These are phyloP conservation scores for Papiliotrema fonsecae DNA, from an alignment of 1,284 basidiomycete genomes.

Conservation along the genomic window DNA sequence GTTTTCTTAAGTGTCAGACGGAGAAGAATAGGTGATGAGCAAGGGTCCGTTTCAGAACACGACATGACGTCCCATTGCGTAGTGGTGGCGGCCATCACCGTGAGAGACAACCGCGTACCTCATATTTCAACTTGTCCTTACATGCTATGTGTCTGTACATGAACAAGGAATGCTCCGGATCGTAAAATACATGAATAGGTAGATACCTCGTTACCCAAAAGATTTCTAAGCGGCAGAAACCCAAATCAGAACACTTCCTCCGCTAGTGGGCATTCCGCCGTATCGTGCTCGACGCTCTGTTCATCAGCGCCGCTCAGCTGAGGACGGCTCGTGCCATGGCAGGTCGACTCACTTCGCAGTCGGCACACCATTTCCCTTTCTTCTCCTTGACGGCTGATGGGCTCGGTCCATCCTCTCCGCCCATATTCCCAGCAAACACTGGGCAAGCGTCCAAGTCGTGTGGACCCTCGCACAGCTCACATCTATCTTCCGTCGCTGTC, in stretches of 20 bases:
- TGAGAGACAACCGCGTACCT: no score
- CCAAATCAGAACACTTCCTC: constrained; percentile 40
- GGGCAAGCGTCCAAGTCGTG: constrained; percentile 47
- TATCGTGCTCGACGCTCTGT: constrained; percentile 43
- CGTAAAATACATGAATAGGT: not conserved
- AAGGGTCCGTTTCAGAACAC: no score
- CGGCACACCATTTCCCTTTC: constrained; percentile 41
- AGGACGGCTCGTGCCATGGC: no score
- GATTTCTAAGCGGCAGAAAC: no score
- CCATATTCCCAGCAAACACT: constrained; percentile 37
- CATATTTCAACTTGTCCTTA: no score
- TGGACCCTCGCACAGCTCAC: constrained; percentile 45
- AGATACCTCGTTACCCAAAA: not conserved
- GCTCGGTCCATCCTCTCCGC: constrained; percentile 8
- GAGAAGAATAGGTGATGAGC: no score
- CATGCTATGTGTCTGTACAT: no score
- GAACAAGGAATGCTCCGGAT: no score
- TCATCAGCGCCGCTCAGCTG: not conserved
- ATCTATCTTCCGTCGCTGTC: constrained; percentile 17
- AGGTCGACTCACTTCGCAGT: constrained; percentile 45
- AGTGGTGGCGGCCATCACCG: no score
- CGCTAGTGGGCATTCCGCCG: constrained; percentile 44
- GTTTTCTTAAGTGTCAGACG: no score
- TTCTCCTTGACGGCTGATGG: constrained; percentile 19
- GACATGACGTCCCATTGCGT: no score